These are phyloP conservation scores for Prunus mira DNA, from an alignment of 306 rosid species.

Conservation along the genomic window DNA sequence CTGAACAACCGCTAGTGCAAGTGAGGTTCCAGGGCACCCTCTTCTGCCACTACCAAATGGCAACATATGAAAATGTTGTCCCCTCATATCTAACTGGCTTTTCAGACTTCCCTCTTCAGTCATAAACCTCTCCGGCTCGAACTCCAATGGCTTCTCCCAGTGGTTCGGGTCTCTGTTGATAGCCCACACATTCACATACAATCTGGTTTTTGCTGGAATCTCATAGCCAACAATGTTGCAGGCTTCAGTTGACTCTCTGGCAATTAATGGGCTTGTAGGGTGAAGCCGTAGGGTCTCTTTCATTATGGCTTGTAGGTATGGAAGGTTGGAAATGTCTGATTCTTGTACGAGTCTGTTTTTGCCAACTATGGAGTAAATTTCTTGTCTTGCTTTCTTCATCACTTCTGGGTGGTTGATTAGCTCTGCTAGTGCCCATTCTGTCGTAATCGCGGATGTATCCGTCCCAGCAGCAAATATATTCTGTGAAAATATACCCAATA, in stretches of 20 bases:
- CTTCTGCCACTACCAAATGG: slow-evolving; percentile 91
- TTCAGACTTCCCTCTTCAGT: slow-evolving; percentile 25
- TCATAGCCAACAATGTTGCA: slow-evolving; percentile 53
- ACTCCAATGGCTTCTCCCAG: slow-evolving; percentile 73
- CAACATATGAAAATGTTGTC: slow-evolving; percentile 45
- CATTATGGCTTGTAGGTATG: slow-evolving; percentile 71
- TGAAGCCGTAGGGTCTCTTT: slow-evolving; percentile 86
- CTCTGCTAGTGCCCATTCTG: slow-evolving; percentile 74
- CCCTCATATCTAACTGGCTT: slow-evolving; percentile 42
- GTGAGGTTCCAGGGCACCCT: slow-evolving; percentile 71
- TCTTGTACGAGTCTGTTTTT: slow-evolving; percentile 52
- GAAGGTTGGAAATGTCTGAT: slow-evolving; percentile 57
- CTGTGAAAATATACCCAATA: slow-evolving; percentile 17
- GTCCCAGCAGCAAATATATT: slow-evolving; percentile 60
- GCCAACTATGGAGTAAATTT: slow-evolving; percentile 53
- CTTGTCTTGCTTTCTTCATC: slow-evolving; percentile 63
- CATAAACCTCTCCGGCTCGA: slow-evolving; percentile 66
- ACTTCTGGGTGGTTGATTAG: slow-evolving; percentile 65
- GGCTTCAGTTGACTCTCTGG: slow-evolving; percentile 53
- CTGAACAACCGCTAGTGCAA: slow-evolving; percentile 72
- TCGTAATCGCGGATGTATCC: slow-evolving; percentile 45
- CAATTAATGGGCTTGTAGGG: slow-evolving; percentile 66
- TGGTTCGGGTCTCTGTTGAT: slow-evolving; percentile 68
- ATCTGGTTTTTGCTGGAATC: slow-evolving; percentile 59
- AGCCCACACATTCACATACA: slow-evolving; percentile 75